Conservation (phyloP, 225 moss, liverwort and hornwort species). For the Sphagnum contortum region DNA sequence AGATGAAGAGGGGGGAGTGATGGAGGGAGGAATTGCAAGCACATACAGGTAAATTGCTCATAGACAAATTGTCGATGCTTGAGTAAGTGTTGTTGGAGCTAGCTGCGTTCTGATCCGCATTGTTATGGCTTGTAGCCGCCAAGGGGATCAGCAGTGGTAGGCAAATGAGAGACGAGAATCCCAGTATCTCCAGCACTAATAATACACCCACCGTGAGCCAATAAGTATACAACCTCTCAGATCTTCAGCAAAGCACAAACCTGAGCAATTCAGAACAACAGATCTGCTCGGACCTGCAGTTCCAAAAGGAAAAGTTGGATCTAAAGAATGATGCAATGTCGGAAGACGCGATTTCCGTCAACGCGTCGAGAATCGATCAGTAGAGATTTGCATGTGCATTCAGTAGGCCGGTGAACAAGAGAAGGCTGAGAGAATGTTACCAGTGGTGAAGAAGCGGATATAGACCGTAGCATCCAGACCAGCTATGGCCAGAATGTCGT, state of each 20-base stretch:
- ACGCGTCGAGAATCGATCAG: too few relatives aligned
- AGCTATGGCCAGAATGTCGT: conserved; percentile 35
- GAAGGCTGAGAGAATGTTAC: conserved; percentile 15
- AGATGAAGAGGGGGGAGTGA: too few relatives aligned
- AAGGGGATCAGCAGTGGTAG: conserved; percentile 60
- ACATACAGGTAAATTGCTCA: conserved; percentile 64
- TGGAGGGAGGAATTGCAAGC: background rate
- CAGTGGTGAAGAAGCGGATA: conserved; percentile 59
- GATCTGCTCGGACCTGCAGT: too few relatives aligned
- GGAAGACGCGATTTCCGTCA: too few relatives aligned
- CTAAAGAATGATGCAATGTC: too few relatives aligned
- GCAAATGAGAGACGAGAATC: conserved; percentile 33
- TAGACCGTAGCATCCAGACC: conserved; percentile 85
- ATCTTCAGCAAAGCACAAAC: too few relatives aligned
- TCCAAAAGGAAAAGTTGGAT: too few relatives aligned
- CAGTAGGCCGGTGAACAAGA: too few relatives aligned
- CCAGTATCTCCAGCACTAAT: conserved; percentile 59
- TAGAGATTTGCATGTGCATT: too few relatives aligned
- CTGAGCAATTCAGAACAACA: too few relatives aligned
- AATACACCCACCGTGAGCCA: too few relatives aligned
- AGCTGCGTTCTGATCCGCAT: background rate
- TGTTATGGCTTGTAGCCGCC: conserved; percentile 37
- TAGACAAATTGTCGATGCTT: conserved; percentile 46
- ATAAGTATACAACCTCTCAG: too few relatives aligned
- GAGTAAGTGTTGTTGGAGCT: conserved; percentile 5